A percentile compares a stretch with the other conserved stretches of the same genome.
Evolutionary conservation across 2,329 filamentous ascomycete species (phyloP).

Genomic region (Trichophyton schoenleinii): DNA sequence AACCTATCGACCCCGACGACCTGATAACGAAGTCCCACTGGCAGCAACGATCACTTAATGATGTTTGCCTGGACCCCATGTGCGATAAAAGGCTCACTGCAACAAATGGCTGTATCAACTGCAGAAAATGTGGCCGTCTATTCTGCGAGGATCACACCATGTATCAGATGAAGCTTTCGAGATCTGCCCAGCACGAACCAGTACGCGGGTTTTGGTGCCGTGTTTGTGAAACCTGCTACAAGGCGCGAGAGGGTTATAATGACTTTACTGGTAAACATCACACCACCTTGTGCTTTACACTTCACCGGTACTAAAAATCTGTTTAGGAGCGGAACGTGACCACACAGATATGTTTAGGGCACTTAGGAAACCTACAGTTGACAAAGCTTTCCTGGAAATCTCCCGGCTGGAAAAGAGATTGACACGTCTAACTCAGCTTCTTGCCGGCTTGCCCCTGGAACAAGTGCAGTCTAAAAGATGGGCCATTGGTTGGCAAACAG

Average conservation of each 20-base stretch:
- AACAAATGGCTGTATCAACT: constrained; percentile 77
- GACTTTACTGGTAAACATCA: constrained; percentile 52
- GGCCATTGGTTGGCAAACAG: constrained; percentile 54
- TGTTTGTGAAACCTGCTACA: constrained; percentile 98
- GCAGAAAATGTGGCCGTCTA: constrained; percentile 77
- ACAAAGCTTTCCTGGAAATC: constrained; percentile 75
- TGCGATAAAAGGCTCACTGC: constrained; percentile 71
- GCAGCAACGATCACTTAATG: constrained; percentile 63
- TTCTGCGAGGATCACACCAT: constrained; percentile 98
- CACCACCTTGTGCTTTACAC: not conserved
- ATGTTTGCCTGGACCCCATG: constrained; percentile 73
- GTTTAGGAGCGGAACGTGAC: constrained; percentile 51
- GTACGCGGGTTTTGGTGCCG: constrained; percentile 83
- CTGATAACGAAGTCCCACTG: constrained; percentile 79
- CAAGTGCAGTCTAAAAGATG: constrained; percentile 41
- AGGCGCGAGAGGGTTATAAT: constrained; percentile 89
- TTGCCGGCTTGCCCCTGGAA: constrained; percentile 63
- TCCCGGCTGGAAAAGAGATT: constrained; percentile 83
- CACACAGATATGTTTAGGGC: constrained; percentile 59
- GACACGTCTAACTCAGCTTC: constrained; percentile 73
- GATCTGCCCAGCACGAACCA: constrained; percentile 79
- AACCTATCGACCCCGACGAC: constrained; percentile 65
- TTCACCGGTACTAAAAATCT: constrained; percentile 11
- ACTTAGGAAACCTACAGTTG: constrained; percentile 63
- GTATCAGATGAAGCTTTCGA: constrained; percentile 97